Evolutionary conservation across 345 rosid species (phyloP).

Genomic region (Salix arbutifolia): DNA sequence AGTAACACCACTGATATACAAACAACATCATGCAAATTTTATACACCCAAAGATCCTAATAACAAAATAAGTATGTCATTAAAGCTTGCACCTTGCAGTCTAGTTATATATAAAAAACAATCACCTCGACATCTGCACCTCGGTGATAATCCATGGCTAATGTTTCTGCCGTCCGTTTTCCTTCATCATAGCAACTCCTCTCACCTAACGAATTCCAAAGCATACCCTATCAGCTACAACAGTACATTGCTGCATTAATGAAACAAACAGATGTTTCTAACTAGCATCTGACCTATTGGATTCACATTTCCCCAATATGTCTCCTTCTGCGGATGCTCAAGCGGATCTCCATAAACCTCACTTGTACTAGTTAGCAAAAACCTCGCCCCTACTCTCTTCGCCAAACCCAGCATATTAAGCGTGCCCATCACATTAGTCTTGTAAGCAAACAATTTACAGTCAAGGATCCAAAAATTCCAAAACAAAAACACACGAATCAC

Average conservation of each 20-base stretch:
- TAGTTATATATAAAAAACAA: background rate
- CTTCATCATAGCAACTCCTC: constrained; percentile 98
- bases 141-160: constrained; percentile 94
- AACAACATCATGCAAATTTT: background rate
- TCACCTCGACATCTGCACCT: constrained; percentile 94
- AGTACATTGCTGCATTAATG: background rate
- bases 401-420: constrained; percentile 95
- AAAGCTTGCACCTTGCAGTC: background rate
- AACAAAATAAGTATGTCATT: background rate
- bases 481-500: background rate
- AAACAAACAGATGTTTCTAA: background rate
- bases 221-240: background rate
- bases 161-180: constrained; percentile 95
- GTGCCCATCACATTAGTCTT: constrained; percentile 99
- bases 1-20: background rate
- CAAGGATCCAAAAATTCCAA: constrained; percentile 42
- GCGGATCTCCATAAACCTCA: constrained; percentile 99
- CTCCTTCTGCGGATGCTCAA: constrained; percentile 98
- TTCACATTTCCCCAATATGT: constrained; percentile 98
- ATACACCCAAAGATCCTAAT: background rate
- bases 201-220: constrained; percentile 48
- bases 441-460: constrained; percentile 37
- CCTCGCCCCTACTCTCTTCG: constrained; percentile 96
- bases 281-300: constrained; percentile 63
- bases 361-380: constrained; percentile 96